Conservation (phyloP, 495 filamentous ascomycete genomes). For the Arthonia radiata region DNA sequence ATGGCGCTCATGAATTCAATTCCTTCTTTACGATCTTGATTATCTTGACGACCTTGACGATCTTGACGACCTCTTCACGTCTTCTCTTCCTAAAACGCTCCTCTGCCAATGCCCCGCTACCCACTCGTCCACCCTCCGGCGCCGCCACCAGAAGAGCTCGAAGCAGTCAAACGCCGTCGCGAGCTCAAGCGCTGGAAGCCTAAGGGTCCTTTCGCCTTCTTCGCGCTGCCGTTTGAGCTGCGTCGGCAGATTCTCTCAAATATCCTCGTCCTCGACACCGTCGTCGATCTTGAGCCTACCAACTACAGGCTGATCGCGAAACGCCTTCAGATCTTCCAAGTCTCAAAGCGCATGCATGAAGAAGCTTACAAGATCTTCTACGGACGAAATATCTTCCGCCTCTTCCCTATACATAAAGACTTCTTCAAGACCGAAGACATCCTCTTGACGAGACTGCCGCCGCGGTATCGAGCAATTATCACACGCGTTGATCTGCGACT, state of each 20-base stretch:
- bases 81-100: too few species aligned
- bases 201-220: constrained; percentile 36
- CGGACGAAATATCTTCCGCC: constrained; percentile 44
- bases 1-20: too few species aligned
- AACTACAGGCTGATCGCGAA: constrained; percentile 33
- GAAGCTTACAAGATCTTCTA: constrained; percentile 59
- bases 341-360: constrained; percentile 35
- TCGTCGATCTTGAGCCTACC: constrained; percentile 44
- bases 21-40: too few species aligned
- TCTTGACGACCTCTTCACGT: too few species aligned
- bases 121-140: too few species aligned
- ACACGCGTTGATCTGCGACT: constrained; percentile 51
- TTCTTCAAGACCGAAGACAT: constrained; percentile 35
- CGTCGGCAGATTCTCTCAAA: constrained; percentile 47
- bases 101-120: too few species aligned
- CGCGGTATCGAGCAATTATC: constrained; percentile 37
- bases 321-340: constrained; percentile 35
- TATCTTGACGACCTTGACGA: too few species aligned
- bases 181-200: constrained; percentile 1
- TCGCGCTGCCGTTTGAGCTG: constrained; percentile 55
- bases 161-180: too few species aligned
- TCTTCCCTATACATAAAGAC: constrained; percentile 51
- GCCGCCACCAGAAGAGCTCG: too few species aligned
- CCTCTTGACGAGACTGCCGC: constrained; percentile 37
- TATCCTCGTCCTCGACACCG: constrained; percentile 26